These are phyloP conservation scores for Linderniella brevidens DNA, from an alignment of 257 asterid species.

Conservation along the genomic window DNA sequence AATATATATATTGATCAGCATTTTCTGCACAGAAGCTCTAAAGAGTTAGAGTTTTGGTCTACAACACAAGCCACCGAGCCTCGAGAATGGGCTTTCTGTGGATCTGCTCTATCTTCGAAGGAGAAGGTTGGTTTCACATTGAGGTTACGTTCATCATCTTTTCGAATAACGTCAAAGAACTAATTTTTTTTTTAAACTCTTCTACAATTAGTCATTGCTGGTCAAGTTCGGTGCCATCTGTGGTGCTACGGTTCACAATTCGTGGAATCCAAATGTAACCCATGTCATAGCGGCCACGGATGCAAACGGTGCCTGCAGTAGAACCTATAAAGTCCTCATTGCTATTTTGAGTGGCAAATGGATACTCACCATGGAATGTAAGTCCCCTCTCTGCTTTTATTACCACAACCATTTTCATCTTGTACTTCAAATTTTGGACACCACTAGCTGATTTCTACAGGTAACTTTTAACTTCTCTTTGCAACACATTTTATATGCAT, in stretches of 20 bases:
- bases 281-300: slow-evolving; percentile 82
- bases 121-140: slow-evolving; percentile 47
- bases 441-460: no score
- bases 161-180: slow-evolving; percentile 1
- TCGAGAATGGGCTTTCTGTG: slow-evolving; percentile 57
- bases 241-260: slow-evolving; percentile 57
- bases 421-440: slow-evolving; percentile 1
- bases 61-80: slow-evolving; percentile 21
- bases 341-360: slow-evolving; percentile 76
- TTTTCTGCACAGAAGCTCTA: slow-evolving; percentile 24
- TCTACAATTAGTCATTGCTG: slow-evolving; percentile 34
- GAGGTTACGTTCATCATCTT: not conserved
- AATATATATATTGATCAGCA: not conserved
- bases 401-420: not conserved
- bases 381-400: slow-evolving; percentile 15
- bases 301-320: slow-evolving; percentile 60
- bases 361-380: slow-evolving; percentile 70
- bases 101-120: slow-evolving; percentile 68
- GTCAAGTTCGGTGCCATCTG: slow-evolving; percentile 33
- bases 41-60: slow-evolving; percentile 24
- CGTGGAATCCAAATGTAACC: slow-evolving; percentile 61
- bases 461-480: no score
- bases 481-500: slow-evolving; percentile 3
- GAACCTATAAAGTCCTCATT: slow-evolving; percentile 84
- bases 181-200: slow-evolving; percentile 10